Evolutionary conservation across 345 rosid genomes (phyloP), one percentile per base, ranked within the genome.

Genomic region (Moricandia arvensis): DNA sequence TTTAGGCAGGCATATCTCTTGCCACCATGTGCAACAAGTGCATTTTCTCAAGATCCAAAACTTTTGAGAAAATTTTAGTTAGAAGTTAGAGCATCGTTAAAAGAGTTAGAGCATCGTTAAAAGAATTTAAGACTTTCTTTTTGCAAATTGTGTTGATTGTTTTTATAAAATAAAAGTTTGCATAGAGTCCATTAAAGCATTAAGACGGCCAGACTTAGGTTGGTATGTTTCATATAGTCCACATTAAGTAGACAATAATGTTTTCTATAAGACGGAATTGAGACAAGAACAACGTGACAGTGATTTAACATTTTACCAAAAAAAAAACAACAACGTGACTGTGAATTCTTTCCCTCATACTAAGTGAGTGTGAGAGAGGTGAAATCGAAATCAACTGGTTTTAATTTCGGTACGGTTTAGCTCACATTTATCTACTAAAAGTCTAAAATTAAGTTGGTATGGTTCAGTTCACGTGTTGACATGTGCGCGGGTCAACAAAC

Each of bases 401-500:
- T 24, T 8, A n/a, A 62, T 60, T 8, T 66, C 62, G 8, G 49
- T 43, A 30, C 45, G 43, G 63, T 68, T 21, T 1, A 10, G 45
- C 3, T 55, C 10, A 62, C 24, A 57, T 65, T 27, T 21, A 7
- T n/a, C n/a, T n/a, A n/a, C n/a, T n/a, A n/a, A n/a, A n/a, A n/a
- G n/a, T n/a, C n/a, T 2, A 17, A 7, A 37, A 31, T 4, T 34
- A 35, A 54, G 31, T 8, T 38, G 34, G 59, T n/a, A 47, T 41
- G 43, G 73, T 35, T 60, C 2, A 34, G 43, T 17, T 68, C 54
- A 75, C 74, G 59, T 75, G 79, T 68, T 27, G 4, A 27, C 69
- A 68, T 45, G 18, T n/a, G 65, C 70, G 59, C 69, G 80, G 55
- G 80, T 5, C 69, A 75, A 37, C 80, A 63, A 77, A 70, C 58